These are phyloP conservation scores for Hypoxylon sp. DNA, from an alignment of 2,329 filamentous ascomycete species.

Conservation along the genomic window DNA sequence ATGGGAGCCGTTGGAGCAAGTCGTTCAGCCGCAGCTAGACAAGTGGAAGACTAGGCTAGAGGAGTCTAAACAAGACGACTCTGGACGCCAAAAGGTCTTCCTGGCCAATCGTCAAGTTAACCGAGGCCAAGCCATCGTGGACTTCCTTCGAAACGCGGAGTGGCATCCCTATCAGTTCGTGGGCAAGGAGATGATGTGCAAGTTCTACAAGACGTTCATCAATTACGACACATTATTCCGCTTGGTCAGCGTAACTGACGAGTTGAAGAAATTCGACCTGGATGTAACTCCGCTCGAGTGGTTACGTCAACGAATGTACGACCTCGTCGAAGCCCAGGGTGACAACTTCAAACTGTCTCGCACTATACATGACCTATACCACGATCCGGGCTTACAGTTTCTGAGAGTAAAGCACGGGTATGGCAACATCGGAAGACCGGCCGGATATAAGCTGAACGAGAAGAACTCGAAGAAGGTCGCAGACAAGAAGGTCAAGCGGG, in stretches of 20 bases:
- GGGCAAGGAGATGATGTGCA: constrained; percentile 63
- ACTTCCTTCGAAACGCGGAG: constrained; percentile 63
- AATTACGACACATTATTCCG: constrained; percentile 70
- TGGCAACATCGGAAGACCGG: constrained; percentile 69
- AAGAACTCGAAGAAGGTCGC: constrained; percentile 52
- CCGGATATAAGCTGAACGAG: constrained; percentile 56
- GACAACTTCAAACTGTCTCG: constrained; percentile 64
- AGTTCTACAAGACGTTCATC: constrained; percentile 54
- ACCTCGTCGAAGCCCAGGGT: constrained; percentile 60
- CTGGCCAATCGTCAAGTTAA: constrained; percentile 69
- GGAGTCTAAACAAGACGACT: constrained; percentile 42
- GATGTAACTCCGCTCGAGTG: constrained; percentile 67
- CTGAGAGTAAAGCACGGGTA: constrained; percentile 66
- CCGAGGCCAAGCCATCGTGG: constrained; percentile 64
- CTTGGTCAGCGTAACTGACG: constrained; percentile 65
- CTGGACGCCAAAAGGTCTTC: constrained; percentile 59
- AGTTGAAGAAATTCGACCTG: constrained; percentile 66
- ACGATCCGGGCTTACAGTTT: constrained; percentile 64
- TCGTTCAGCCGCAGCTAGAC: constrained; percentile 59
- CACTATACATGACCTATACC: constrained; percentile 67
- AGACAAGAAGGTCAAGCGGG: constrained; percentile 50
- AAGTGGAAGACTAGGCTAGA: constrained; percentile 64
- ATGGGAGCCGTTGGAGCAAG: constrained; percentile 61
- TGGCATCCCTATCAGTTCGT: constrained; percentile 70
- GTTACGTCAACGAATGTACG: constrained; percentile 68